These are phyloP conservation scores for Ustilago trichophora DNA, from an alignment of 1,284 basidiomycete species.

Conservation along the genomic window DNA sequence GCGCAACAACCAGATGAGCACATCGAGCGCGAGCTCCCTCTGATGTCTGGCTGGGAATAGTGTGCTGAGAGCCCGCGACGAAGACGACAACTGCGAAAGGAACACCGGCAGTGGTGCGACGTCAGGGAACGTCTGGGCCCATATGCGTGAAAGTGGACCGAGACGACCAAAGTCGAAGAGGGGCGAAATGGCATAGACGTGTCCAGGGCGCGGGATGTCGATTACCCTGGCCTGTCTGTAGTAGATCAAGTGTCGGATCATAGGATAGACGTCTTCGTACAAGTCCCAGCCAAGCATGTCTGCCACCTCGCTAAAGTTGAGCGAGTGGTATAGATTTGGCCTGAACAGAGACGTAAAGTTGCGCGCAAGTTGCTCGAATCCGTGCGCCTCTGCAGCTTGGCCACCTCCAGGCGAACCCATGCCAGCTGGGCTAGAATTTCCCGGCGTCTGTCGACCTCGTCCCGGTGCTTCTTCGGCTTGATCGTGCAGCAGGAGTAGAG, in stretches of 20 bases:
- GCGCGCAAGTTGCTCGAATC: slow-evolving; percentile 49
- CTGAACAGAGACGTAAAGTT: slow-evolving; percentile 41
- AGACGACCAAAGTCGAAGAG: slow-evolving; percentile 70
- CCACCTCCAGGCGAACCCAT: slow-evolving; percentile 2
- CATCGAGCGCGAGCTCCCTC: slow-evolving; percentile 75
- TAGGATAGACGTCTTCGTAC: slow-evolving; percentile 83
- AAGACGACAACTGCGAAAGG: slow-evolving; percentile 46
- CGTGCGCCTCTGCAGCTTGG: slow-evolving; percentile 18
- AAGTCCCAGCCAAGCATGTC: slow-evolving; percentile 84
- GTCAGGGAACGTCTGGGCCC: slow-evolving; percentile 75
- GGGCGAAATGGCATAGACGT: slow-evolving; percentile 75
- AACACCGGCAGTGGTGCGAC: slow-evolving; percentile 73
- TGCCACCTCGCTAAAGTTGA: slow-evolving; percentile 84
- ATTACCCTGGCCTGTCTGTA: slow-evolving; percentile 88
- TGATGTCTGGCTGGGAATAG: slow-evolving; percentile 43
- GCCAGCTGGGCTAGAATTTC: slow-evolving; percentile 14
- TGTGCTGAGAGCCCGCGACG: slow-evolving; percentile 34
- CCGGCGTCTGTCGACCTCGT: slow-evolving; percentile 6
- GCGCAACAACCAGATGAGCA: slow-evolving; percentile 91
- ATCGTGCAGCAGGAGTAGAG: slow-evolving; percentile 75
- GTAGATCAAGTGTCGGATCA: slow-evolving; percentile 87
- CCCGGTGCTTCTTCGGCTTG: slow-evolving; percentile 21
- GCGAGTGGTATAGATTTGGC: slow-evolving; percentile 23
- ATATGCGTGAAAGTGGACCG: slow-evolving; percentile 74
- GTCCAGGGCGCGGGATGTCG: slow-evolving; percentile 84